phyloP scores from a whole-genome alignment of 2,329 filamentous ascomycete genomes.

The Rhynchosporium agropyri region DNA sequence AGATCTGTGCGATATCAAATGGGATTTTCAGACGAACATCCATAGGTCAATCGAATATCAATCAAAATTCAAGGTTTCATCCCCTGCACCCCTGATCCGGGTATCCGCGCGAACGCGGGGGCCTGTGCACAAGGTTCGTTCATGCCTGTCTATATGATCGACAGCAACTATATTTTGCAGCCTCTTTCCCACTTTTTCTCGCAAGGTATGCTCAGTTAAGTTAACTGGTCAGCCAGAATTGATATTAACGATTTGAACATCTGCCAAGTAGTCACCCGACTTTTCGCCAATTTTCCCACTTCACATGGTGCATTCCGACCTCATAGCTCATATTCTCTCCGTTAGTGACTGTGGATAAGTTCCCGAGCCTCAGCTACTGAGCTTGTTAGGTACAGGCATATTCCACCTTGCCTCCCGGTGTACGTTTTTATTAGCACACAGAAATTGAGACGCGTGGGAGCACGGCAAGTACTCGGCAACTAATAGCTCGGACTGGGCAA shows the following conservation, averaged over 20 bases:
- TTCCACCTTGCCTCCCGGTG: too few relatives aligned
- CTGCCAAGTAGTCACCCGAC: too few relatives aligned
- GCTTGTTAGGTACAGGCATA: not conserved
- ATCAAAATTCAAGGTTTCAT: conserved; percentile 15
- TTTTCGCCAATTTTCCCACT: not conserved
- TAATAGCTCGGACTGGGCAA: too few relatives aligned
- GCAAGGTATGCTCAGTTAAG: conserved; percentile 20
- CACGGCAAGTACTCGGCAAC: too few relatives aligned
- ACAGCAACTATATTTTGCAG: not conserved
- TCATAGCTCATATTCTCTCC: not conserved
- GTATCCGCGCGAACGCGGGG: not conserved
- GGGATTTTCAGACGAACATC: conserved; percentile 3
- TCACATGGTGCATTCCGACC: not conserved
- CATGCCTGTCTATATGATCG: conserved; percentile 12
- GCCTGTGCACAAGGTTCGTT: conserved; percentile 13
- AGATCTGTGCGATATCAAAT: not conserved
- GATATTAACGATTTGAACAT: not conserved
- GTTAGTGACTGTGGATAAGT: not conserved
- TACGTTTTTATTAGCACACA: not conserved
- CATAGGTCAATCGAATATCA: conserved; percentile 12
- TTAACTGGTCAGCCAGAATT: not conserved
- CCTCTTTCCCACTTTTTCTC: conserved; percentile 16
- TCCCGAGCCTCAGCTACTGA: not conserved
- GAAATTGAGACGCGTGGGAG: too few relatives aligned
- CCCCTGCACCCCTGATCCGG: not conserved